A percentile compares a stretch with the other conserved stretches of the same genome.
Evolutionary conservation across 352 stramenopile genomes (phyloP).

Genomic region (Pseudoperonospora humuli): DNA sequence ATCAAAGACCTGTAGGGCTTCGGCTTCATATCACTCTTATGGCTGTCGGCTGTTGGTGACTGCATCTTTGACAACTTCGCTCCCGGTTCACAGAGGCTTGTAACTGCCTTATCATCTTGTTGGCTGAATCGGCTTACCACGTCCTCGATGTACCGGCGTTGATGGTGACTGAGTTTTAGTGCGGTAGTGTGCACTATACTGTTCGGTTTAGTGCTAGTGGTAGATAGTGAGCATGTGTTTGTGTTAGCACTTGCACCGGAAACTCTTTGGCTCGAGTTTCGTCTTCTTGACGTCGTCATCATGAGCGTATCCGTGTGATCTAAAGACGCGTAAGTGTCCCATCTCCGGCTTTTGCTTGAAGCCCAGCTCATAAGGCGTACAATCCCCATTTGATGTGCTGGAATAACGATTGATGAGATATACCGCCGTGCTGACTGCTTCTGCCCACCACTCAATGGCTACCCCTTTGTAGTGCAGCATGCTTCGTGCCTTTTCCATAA

Average conservation of each 20-base stretch:
- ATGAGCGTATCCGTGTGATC: background rate
- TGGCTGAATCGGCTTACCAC: conserved; percentile 1
- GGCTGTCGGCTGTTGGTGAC: background rate
- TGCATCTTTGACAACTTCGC: conserved; percentile 2
- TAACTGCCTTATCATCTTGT: background rate
- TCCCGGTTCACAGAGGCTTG: background rate
- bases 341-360: background rate
- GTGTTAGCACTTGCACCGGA: too few species aligned
- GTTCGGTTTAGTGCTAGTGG: too few species aligned
- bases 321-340: background rate
- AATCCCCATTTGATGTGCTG: too few species aligned
- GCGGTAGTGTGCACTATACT: too few species aligned
- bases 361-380: background rate
- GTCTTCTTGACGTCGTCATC: too few species aligned
- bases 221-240: too few species aligned
- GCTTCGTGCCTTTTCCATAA: background rate
- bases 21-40: background rate
- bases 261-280: too few species aligned
- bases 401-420: background rate
- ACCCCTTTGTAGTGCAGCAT: background rate
- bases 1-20: background rate
- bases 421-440: background rate
- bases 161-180: too few species aligned
- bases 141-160: conserved; percentile 1
- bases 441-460: background rate